Evolutionary conservation across 2,329 filamentous ascomycete genomes (phyloP).

Genomic region (Aureobasidium vineae): DNA sequence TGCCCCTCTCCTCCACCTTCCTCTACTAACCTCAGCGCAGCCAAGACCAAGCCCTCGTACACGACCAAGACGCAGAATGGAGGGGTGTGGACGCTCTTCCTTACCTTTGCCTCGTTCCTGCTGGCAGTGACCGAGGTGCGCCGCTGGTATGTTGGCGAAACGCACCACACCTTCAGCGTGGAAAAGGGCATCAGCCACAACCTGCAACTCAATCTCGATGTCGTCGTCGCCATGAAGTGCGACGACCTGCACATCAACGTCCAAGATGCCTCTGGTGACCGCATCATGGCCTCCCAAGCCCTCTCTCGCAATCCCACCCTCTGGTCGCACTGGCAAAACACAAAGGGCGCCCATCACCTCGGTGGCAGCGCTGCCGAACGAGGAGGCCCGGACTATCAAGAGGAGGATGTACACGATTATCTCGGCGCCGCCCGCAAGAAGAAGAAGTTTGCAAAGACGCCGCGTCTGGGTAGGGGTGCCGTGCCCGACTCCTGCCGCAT

Average conservation of each 20-base stretch:
- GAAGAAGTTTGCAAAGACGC: slow-evolving; percentile 71
- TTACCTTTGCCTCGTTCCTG: slow-evolving; percentile 69
- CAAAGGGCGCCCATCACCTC: slow-evolving; percentile 59
- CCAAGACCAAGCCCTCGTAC: slow-evolving; percentile 95
- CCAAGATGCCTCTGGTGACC: slow-evolving; percentile 90
- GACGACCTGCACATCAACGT: slow-evolving; percentile 91
- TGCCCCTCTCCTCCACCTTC: slow-evolving; percentile 40
- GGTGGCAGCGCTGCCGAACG: slow-evolving; percentile 60
- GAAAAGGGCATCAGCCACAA: slow-evolving; percentile 85
- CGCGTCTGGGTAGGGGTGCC: slow-evolving; percentile 54
- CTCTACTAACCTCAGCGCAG: slow-evolving; percentile 49
- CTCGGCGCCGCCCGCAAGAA: slow-evolving; percentile 66
- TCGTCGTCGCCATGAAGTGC: slow-evolving; percentile 89
- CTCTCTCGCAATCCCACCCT: slow-evolving; percentile 73
- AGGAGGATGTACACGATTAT: slow-evolving; percentile 91
- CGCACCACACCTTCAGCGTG: slow-evolving; percentile 87
- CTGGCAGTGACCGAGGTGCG: slow-evolving; percentile 75
- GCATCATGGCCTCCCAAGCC: slow-evolving; percentile 75
- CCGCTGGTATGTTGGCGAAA: slow-evolving; percentile 80
- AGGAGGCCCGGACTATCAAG: slow-evolving; percentile 53
- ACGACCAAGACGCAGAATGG: slow-evolving; percentile 79
- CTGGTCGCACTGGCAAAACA: slow-evolving; percentile 79
- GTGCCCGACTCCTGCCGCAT: slow-evolving; percentile 76
- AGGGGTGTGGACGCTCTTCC: slow-evolving; percentile 88
- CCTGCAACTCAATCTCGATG: slow-evolving; percentile 92